These are phyloP conservation scores for Zychaea mexicana DNA, from an alignment of 371 early-diverging fungal genomes.

Conservation along the genomic window DNA sequence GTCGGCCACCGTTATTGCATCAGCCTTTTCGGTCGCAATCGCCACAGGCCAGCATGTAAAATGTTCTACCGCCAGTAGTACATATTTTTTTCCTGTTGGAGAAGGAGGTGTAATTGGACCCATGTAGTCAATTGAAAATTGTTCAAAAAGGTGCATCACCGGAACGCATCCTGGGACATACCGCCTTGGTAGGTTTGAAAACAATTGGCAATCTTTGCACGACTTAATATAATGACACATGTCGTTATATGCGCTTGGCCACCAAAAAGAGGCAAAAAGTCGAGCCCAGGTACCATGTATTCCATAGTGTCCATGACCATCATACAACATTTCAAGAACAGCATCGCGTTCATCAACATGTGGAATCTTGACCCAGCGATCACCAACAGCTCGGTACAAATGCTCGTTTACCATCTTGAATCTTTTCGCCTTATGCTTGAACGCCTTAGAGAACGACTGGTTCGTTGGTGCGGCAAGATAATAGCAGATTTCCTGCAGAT, in stretches of 20 bases:
- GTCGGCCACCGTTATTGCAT: not conserved
- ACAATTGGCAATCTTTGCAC: slow-evolving; percentile 1
- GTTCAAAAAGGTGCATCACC: slow-evolving; percentile 4
- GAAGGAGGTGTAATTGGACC: slow-evolving; percentile 3
- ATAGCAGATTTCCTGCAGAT: not conserved
- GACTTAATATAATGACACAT: not conserved
- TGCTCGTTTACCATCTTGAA: not conserved
- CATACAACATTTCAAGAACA: not conserved
- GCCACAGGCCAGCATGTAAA: not conserved
- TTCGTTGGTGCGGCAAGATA: not conserved
- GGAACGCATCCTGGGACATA: not conserved
- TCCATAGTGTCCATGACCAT: slow-evolving; percentile 13
- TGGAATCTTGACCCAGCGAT: not conserved
- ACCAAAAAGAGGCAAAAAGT: slow-evolving; percentile 6
- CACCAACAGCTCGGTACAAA: not conserved
- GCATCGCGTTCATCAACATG: not conserved
- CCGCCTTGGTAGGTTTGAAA: not conserved
- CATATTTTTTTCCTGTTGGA: not conserved
- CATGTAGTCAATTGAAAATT: slow-evolving; percentile 9
- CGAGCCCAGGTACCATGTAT: slow-evolving; percentile 6
- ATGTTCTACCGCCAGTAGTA: not conserved
- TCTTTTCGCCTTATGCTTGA: not conserved
- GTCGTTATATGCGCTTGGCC: slow-evolving; percentile 5
- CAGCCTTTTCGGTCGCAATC: not conserved
- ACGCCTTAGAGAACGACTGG: not conserved